Conservation (phyloP, 805 yeast species). For the Saturnispora bothae region DNA sequence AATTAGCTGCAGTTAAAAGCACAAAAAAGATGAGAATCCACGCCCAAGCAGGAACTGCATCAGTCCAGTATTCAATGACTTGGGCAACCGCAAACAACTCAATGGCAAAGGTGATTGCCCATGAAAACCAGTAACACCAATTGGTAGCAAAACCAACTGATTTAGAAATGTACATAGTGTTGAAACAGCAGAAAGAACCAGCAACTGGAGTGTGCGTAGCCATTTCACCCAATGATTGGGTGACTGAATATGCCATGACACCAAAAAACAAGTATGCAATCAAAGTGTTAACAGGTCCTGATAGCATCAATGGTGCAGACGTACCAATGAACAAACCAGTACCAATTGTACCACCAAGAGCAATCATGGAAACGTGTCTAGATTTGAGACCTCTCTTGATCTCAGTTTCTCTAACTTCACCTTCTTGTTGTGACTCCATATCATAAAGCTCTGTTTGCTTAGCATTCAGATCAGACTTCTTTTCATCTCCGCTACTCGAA, state of each 20-base stretch:
- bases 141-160: conserved; percentile 65
- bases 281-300: conserved; percentile 66
- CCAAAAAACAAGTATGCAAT: conserved; percentile 61
- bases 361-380: conserved; percentile 65
- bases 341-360: conserved; percentile 73
- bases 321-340: conserved; percentile 67
- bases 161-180: conserved; percentile 56
- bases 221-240: conserved; percentile 73
- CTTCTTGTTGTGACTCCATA: conserved; percentile 1
- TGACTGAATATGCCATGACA: conserved; percentile 50
- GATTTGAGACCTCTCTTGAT: conserved; percentile 47
- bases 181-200: conserved; percentile 60
- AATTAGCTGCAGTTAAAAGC: conserved; percentile 40
- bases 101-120: conserved; percentile 68
- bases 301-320: conserved; percentile 38
- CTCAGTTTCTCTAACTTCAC: conserved; percentile 12
- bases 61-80: conserved; percentile 55
- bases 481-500: not conserved
- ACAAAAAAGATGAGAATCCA: conserved; percentile 65
- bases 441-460: not conserved
- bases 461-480: not conserved
- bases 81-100: conserved; percentile 67
- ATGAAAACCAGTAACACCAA: conserved; percentile 67
- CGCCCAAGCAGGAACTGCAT: conserved; percentile 57
- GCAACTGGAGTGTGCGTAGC: conserved; percentile 65